A percentile compares a stretch with the other conserved stretches of the same genome.
phyloP scores from a whole-genome alignment of 768 basidiomycete species.

The Podaxis pistillaris region DNA sequence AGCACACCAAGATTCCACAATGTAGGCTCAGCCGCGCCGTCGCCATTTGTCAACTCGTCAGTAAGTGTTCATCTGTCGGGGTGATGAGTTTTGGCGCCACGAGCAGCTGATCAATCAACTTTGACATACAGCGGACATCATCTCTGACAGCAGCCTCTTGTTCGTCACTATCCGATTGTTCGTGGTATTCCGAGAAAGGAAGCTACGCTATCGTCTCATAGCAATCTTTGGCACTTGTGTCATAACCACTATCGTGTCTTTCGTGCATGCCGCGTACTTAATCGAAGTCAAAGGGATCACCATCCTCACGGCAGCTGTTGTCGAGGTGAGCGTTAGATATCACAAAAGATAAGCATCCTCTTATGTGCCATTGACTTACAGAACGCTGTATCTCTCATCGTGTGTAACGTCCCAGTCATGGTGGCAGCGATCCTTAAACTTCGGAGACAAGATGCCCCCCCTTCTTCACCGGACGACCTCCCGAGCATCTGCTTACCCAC shows the following conservation, averaged over 20 bases:
- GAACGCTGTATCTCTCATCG: conserved; percentile 35
- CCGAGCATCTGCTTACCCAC: not conserved
- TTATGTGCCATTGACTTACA: conserved; percentile 12
- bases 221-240: conserved; percentile 56
- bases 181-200: conserved; percentile 34
- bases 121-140: conserved; percentile 38
- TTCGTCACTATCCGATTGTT: conserved; percentile 44
- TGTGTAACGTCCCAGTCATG: conserved; percentile 39
- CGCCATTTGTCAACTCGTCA: not conserved
- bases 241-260: conserved; percentile 44
- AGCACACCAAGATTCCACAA: not conserved
- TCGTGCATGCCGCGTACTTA: conserved; percentile 48
- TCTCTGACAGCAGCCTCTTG: conserved; percentile 46
- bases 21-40: conserved; percentile 2
- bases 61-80: not conserved
- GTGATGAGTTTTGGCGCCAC: not conserved
- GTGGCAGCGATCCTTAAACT: conserved; percentile 23
- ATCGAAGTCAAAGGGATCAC: conserved; percentile 25
- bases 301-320: conserved; percentile 36
- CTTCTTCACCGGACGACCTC: not conserved
- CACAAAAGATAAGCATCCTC: not conserved
- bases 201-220: conserved; percentile 38
- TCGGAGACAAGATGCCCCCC: not conserved
- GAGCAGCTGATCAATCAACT: not conserved
- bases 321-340: conserved; percentile 34